These are phyloP conservation scores for Parsonsia alboflavescens DNA, from an alignment of 257 asterid species.

Conservation along the genomic window DNA sequence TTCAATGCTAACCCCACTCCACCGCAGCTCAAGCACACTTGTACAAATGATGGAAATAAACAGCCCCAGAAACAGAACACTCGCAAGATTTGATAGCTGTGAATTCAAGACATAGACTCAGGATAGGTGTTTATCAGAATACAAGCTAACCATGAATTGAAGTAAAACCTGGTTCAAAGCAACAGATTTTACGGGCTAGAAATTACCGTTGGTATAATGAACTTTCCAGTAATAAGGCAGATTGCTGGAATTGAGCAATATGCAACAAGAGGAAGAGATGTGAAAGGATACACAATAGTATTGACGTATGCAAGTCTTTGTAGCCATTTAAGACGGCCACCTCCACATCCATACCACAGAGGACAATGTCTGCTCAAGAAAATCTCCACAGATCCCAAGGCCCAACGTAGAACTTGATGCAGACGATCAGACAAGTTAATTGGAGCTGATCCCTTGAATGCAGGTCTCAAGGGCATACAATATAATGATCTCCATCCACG, in stretches of 20 bases:
- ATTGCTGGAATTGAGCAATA: constrained; percentile 80
- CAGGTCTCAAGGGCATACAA: constrained; percentile 95
- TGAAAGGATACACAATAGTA: constrained; percentile 94
- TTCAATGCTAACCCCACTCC: constrained; percentile 97
- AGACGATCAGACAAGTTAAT: constrained; percentile 94
- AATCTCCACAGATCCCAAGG: constrained; percentile 91
- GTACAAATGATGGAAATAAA: constrained; percentile 76
- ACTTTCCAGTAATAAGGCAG: constrained; percentile 88
- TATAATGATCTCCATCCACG: constrained; percentile 98
- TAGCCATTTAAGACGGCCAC: constrained; percentile 84
- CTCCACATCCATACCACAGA: constrained; percentile 92
- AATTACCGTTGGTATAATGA: constrained; percentile 92
- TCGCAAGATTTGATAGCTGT: constrained; percentile 86
- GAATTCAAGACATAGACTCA: too few relatives aligned
- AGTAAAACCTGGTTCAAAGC: too few relatives aligned
- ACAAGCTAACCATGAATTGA: not conserved
- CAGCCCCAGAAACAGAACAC: constrained; percentile 76
- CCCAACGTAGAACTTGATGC: constrained; percentile 97
- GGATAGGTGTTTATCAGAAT: not conserved
- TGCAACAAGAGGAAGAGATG: constrained; percentile 89
- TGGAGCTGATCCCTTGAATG: constrained; percentile 97
- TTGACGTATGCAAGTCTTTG: constrained; percentile 90
- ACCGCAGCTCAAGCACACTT: constrained; percentile 79
- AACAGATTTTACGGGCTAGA: not conserved
- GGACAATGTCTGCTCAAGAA: constrained; percentile 95